phyloP scores from a whole-genome alignment of 108 stramenopile species.

The Stephanodiscus minutulus region DNA sequence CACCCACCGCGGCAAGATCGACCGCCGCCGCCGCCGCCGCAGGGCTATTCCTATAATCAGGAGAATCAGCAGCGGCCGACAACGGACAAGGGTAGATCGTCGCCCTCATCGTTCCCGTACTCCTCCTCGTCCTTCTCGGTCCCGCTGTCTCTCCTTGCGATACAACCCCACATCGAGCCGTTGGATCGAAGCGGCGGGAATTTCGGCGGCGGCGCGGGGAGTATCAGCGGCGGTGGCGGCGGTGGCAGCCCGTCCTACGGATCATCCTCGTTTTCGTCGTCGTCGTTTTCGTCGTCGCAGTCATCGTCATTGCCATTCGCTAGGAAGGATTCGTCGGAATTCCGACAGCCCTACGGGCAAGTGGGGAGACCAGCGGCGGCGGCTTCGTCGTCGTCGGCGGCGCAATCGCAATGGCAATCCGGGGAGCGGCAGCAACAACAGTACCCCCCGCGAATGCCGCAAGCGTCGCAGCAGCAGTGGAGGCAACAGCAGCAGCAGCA shows the following conservation, averaged over 20 bases:
- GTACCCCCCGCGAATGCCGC: not conserved
- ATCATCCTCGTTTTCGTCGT: not conserved
- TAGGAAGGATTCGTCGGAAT: not conserved
- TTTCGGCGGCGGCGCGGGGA: not conserved
- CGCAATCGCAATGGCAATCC: not conserved
- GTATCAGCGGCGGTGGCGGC: not conserved
- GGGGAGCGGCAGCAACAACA: not conserved
- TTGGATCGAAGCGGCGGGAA: not conserved
- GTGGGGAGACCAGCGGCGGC: not conserved
- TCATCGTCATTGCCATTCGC: not conserved
- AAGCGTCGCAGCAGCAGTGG: not conserved
- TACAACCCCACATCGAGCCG: conserved; percentile 7
- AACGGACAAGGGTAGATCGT: not conserved
- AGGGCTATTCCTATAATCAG: not conserved
- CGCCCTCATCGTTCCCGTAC: not conserved
- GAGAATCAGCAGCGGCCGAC: not conserved
- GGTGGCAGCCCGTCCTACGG: not conserved
- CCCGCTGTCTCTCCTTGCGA: conserved; percentile 3
- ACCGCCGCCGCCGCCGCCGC: not conserved
- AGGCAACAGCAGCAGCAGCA: not conserved
- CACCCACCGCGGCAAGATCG: not conserved
- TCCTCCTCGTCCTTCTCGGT: not conserved
- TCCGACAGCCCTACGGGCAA: conserved; percentile 5
- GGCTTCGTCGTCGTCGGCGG: not conserved
- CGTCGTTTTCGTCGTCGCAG: not conserved